Evolutionary conservation across 106 monocot species (phyloP).

Genomic region (Acorus calamus): DNA sequence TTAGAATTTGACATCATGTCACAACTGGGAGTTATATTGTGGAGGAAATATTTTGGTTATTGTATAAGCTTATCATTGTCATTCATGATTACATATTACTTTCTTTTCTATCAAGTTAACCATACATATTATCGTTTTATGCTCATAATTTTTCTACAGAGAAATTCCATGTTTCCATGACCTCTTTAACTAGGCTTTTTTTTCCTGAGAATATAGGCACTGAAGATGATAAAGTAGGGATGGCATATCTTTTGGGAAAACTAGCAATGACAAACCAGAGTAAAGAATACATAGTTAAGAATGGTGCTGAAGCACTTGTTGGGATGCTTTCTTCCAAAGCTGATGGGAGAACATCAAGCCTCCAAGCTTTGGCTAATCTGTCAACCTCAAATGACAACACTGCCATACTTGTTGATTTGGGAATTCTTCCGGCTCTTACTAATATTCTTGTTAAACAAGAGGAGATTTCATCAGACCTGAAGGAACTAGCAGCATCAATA

Average conservation of each 20-base stretch:
- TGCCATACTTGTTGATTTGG: constrained; percentile 27
- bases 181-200: not conserved
- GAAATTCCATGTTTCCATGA: not conserved
- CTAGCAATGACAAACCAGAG: constrained; percentile 25
- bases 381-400: constrained; percentile 40
- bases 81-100: too few species aligned
- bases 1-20: too few species aligned
- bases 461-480: constrained; percentile 18
- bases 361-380: constrained; percentile 31
- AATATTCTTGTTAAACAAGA: constrained; percentile 21
- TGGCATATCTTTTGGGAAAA: constrained; percentile 27
- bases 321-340: constrained; percentile 29
- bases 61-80: too few species aligned
- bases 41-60: too few species aligned
- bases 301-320: constrained; percentile 28
- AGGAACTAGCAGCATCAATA: constrained; percentile 28
- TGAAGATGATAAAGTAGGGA: constrained; percentile 23
- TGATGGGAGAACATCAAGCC: constrained; percentile 20
- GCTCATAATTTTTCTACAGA: too few species aligned
- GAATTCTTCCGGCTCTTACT: constrained; percentile 25
- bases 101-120: too few species aligned
- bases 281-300: constrained; percentile 31
- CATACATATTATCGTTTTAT: too few species aligned
- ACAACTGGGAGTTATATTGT: too few species aligned
- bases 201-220: constrained; percentile 15